These are phyloP conservation scores for Scheffersomyces coipomensis DNA, from an alignment of 805 yeast species.

Conservation along the genomic window DNA sequence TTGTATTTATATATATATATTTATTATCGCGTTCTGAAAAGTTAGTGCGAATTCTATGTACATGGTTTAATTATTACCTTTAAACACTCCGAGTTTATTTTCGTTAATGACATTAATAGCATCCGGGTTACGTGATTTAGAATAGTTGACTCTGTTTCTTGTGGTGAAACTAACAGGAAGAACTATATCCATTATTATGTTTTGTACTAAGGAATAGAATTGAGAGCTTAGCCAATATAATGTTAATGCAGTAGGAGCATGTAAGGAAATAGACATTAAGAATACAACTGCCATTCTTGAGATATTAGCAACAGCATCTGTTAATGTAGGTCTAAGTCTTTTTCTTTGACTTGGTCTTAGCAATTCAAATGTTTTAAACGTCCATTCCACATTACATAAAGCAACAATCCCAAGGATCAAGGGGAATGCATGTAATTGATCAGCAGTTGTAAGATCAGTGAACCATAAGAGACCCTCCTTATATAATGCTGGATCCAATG, in stretches of 20 bases:
- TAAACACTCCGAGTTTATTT: background rate
- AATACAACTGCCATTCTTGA: conserved; percentile 75
- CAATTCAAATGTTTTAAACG: conserved; percentile 59
- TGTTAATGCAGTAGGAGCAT: conserved; percentile 80
- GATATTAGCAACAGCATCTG: conserved; percentile 64
- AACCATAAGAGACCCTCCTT: conserved; percentile 63
- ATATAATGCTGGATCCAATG: conserved; percentile 50
- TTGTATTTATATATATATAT: too few species aligned
- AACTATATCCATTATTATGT: conserved; percentile 61
- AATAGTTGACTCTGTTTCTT: conserved; percentile 27
- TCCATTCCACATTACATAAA: conserved; percentile 80
- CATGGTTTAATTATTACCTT: background rate
- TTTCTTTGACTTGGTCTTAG: conserved; percentile 43
- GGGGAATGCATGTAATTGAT: conserved; percentile 68
- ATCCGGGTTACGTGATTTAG: conserved; percentile 7
- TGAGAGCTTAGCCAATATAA: conserved; percentile 93
- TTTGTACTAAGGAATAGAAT: conserved; percentile 71
- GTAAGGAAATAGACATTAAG: conserved; percentile 79
- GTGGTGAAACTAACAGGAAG: conserved; percentile 61
- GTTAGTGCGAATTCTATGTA: too few species aligned
- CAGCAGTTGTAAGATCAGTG: conserved; percentile 55
- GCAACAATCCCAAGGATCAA: conserved; percentile 67
- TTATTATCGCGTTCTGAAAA: too few species aligned
- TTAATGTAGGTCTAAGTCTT: conserved; percentile 52
- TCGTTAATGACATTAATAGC: conserved; percentile 6